Conservation (phyloP, 371 early-diverging fungal species). For the Cokeromyces recurvatus region DNA sequence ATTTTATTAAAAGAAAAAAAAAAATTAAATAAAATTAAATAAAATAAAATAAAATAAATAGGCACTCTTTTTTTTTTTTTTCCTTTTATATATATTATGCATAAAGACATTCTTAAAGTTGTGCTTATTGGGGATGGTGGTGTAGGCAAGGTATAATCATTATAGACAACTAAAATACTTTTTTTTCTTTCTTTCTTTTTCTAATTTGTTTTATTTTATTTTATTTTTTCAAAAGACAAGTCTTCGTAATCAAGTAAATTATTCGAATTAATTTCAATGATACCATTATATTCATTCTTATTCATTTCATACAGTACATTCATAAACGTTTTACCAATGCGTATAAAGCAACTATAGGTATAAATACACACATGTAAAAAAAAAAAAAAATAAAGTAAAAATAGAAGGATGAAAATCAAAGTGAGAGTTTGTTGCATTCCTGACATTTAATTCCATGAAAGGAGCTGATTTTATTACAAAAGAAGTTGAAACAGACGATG, state of each 20-base stretch:
- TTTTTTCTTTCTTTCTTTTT: background rate
- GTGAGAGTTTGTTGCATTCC: too few species aligned
- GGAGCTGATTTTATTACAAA: constrained; percentile 95
- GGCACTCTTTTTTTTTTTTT: too few species aligned
- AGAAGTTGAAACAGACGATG: constrained; percentile 75
- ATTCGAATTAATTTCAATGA: background rate
- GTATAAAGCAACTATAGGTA: constrained; percentile 98
- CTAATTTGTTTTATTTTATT: background rate
- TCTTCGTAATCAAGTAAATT: constrained; percentile 51
- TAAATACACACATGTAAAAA: background rate
- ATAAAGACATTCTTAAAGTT: constrained; percentile 64
- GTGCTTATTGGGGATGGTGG: constrained; percentile 83
- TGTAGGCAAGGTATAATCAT: constrained; percentile 78
- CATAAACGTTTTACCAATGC: constrained; percentile 90
- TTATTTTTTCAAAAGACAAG: constrained; percentile 38
- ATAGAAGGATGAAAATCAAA: too few species aligned
- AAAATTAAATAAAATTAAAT: too few species aligned
- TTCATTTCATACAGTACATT: constrained; percentile 65
- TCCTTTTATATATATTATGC: constrained; percentile 9
- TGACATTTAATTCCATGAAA: background rate
- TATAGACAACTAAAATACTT: too few species aligned
- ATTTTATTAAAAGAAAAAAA: too few species aligned
- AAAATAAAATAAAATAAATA: too few species aligned
- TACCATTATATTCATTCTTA: background rate
- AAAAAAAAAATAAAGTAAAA: background rate